Evolutionary conservation across 176 grass and related monocot genomes (phyloP), one percentile per base, ranked within the genome.

Genomic region (Phyllostachys edulis): DNA sequence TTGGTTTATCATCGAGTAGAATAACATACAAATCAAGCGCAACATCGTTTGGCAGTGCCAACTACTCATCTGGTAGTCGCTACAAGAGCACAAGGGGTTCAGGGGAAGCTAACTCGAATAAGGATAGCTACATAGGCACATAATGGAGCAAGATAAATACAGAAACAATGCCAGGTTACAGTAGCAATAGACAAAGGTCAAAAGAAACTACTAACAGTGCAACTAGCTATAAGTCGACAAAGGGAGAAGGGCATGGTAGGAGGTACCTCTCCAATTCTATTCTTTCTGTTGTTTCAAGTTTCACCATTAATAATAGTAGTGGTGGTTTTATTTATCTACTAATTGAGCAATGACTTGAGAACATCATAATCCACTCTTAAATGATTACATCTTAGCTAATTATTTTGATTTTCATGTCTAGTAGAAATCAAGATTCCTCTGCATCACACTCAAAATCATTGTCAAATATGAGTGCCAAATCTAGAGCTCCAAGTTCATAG

Each of bases 1-100:
- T 83, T 71, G 92, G 90, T 11, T 62, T 94, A 26, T 94, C 92
- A 78, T 94, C 92, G 36, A 90, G 80, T 75, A 87, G 81, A 78
- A 71, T 90, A 47, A 85, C 84, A 20, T 62, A 83, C 72, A 94
- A 86, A 75, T 87, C 90, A 74, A 85, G 73, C 1, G 29, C 64
- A 61, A n/a, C 81, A 61, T 83, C 87, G 67, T 90, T 81, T 47
- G 70, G 73, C 27, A 89, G 39, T 57, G 68, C 44, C 41, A 75
- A 80, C 52, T 92, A 89, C 70, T 85, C 80, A 78, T 86, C 84
- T 85, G 76, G 72, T 23, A 80, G 44, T 82, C 65, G 3, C 59
- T 91, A 91, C 4, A 69, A 79, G 62, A 52, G 50, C 76, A 84
- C 56, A 38, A 68, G 69, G 6, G 64, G 71, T 57, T 85, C 83